Conservation (phyloP, 257 asterid species). For the Lavandula angustifolia region DNA sequence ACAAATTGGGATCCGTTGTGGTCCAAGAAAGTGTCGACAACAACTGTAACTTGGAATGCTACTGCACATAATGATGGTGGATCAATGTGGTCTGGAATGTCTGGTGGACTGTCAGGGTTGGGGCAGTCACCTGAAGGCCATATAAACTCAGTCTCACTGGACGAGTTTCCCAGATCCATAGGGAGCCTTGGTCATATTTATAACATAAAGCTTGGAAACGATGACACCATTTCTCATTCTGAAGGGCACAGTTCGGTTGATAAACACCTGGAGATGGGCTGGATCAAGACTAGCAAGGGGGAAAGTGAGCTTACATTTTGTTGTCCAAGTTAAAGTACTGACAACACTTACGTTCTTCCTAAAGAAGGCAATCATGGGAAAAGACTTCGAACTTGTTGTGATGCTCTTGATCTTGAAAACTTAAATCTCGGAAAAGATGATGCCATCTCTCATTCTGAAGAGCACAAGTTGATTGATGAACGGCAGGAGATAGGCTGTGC, state of each 20-base stretch:
- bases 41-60: slow-evolving; percentile 35
- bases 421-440: slow-evolving; percentile 21
- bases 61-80: slow-evolving; percentile 31
- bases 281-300: slow-evolving; percentile 18
- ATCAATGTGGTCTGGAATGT: neutral
- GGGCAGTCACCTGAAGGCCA: slow-evolving; percentile 25
- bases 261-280: slow-evolving; percentile 30
- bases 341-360: slow-evolving; percentile 27
- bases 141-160: slow-evolving; percentile 5
- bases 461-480: slow-evolving; percentile 31
- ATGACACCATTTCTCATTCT: slow-evolving; percentile 28
- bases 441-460: slow-evolving; percentile 35
- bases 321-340: slow-evolving; percentile 32
- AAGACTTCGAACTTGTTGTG: slow-evolving; percentile 13
- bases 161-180: slow-evolving; percentile 23
- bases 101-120: slow-evolving; percentile 7
- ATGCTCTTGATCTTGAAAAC: slow-evolving; percentile 25
- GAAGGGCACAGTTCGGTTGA: slow-evolving; percentile 34
- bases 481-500: slow-evolving; percentile 29
- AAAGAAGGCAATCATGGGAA: slow-evolving; percentile 9
- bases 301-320: slow-evolving; percentile 20
- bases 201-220: slow-evolving; percentile 27
- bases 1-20: slow-evolving; percentile 26
- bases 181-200: slow-evolving; percentile 16
- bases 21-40: slow-evolving; percentile 23